These are phyloP conservation scores for Agaricales sp. DNA, from an alignment of 1,284 basidiomycete species.

Conservation along the genomic window DNA sequence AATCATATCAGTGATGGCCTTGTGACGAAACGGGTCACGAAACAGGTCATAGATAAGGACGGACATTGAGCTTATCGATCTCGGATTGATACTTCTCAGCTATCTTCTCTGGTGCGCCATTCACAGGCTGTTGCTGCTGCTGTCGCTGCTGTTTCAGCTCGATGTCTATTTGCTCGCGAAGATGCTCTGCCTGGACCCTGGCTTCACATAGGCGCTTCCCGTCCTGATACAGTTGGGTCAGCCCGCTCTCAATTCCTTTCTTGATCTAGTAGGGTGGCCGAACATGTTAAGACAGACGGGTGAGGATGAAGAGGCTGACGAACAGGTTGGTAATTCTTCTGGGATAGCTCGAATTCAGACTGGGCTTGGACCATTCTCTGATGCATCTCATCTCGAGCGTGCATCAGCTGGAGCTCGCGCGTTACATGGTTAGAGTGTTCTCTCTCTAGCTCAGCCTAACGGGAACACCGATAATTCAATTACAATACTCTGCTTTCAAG, in stretches of 20 bases:
- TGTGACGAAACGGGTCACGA: neutral
- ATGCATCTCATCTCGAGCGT: neutral
- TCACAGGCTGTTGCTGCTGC: conserved; percentile 13
- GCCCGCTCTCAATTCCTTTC: too few species aligned
- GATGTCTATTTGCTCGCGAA: conserved; percentile 14
- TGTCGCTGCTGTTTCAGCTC: conserved; percentile 20
- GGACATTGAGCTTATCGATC: conserved; percentile 11
- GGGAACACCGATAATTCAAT: too few species aligned
- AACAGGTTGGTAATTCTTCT: too few species aligned
- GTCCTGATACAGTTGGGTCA: too few species aligned
- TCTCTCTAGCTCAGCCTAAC: conserved; percentile 26
- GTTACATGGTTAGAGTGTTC: conserved; percentile 15
- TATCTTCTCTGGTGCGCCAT: neutral
- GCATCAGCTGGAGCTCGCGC: neutral
- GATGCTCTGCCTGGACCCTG: conserved; percentile 15
- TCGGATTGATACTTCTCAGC: conserved; percentile 1
- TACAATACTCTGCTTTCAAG: too few species aligned
- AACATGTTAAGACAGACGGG: too few species aligned
- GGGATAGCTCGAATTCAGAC: too few species aligned
- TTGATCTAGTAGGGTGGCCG: too few species aligned
- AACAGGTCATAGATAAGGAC: conserved; percentile 6
- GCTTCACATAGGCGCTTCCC: too few species aligned
- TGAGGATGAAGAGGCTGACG: too few species aligned
- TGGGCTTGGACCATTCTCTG: neutral
- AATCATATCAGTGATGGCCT: conserved; percentile 14